Evolutionary conservation across 2,329 filamentous ascomycete genomes (phyloP), one percentile per base, ranked within the genome.

Genomic region (Diaporthe destruens): DNA sequence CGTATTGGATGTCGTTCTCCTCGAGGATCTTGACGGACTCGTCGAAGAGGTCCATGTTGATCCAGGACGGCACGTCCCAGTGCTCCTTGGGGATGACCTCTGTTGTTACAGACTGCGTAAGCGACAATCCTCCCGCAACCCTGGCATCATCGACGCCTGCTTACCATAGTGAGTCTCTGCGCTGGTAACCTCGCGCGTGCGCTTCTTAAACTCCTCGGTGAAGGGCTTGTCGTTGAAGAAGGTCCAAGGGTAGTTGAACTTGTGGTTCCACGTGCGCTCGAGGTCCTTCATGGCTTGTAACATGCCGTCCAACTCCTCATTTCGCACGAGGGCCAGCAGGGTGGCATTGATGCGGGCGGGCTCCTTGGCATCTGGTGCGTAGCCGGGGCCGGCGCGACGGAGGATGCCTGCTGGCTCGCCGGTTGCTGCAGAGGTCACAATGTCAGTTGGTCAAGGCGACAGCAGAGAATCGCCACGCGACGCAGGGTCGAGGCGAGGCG

Each of bases 221-320:
- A 99, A 99, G 20, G 94, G 94, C 68, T 94, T 92, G 80, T 99
- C 96, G 84, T 99, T 99, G 88, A 99, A 97, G 82, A 99, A 99
- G 11, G 95, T 98, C 94, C 96, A 99, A 0, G 96, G 96, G 80
- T 99, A 99, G 86, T 99, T 99, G 89, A 98, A 99, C 81, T 99
- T 99, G 87, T 90, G 87, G 80, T 99, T 99, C 95, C 95, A 99
- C 0, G 96, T 98, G 76, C 93, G 87, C 84, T 99, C 96, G 74
- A 99, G 87, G 80, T 99, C 96, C 71, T 84, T 84, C 94, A 99
- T 99, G 34, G 95, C 94, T 80, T 92, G 89, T 34, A 98, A 86
- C 86, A 99, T 93, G 59, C 92, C 93, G 29, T 90, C 84, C 36
- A 98, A 85, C 85, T 99, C 96, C 80, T 94, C 91, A 80, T 99